Evolutionary conservation across 169 alveolate genomes (phyloP).

Genomic region (Cryptosporidium ryanae): DNA sequence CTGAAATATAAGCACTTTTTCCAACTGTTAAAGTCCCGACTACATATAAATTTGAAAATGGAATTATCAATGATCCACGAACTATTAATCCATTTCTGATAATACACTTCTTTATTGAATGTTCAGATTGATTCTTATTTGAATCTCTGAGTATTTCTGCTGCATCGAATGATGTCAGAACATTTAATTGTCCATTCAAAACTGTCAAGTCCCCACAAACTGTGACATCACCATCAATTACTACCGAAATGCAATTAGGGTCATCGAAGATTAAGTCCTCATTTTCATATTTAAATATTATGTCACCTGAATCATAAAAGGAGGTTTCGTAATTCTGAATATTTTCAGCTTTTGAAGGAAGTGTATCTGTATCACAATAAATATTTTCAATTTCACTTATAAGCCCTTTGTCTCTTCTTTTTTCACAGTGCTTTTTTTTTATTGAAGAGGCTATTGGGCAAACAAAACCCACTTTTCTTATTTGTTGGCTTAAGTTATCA

Average conservation of each 20-base stretch:
- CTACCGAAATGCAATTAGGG: constrained; percentile 43
- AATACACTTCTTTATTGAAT: constrained; percentile 40
- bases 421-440: constrained; percentile 20
- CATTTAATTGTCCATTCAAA: constrained; percentile 66
- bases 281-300: constrained; percentile 31
- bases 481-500: constrained; percentile 35
- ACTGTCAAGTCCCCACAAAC: constrained; percentile 52
- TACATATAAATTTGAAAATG: constrained; percentile 59
- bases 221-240: constrained; percentile 60
- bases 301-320: constrained; percentile 54
- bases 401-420: constrained; percentile 11
- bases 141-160: constrained; percentile 19
- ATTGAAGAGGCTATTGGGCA: constrained; percentile 31
- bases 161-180: constrained; percentile 67
- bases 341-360: constrained; percentile 24
- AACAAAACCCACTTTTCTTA: constrained; percentile 31
- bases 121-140: constrained; percentile 20
- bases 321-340: constrained; percentile 23
- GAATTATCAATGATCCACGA: constrained; percentile 64
- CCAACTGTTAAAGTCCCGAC: constrained; percentile 58
- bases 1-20: constrained; percentile 41
- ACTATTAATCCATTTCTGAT: constrained; percentile 64
- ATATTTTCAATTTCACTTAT: constrained; percentile 9
- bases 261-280: constrained; percentile 65
- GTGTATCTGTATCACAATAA: constrained; percentile 13